Percentiles rank a stretch among this genome's conserved stretches.
Conservation (phyloP, 495 filamentous ascomycete genomes). For the Penicillium bialowiezense region DNA sequence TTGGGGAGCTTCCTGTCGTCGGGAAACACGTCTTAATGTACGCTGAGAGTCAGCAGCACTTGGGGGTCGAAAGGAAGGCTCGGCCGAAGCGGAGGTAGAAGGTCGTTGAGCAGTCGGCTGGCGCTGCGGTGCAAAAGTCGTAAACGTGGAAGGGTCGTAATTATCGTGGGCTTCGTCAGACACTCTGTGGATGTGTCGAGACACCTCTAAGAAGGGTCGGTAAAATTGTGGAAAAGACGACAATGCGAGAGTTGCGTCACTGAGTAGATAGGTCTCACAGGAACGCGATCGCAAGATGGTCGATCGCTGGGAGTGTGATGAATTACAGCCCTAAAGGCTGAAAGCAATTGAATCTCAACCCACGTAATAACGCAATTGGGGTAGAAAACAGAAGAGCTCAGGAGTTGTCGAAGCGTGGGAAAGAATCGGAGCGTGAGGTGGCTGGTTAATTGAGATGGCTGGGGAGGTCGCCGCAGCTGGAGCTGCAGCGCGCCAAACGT, state of each 20-base stretch:
- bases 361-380: conserved; percentile 5
- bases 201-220: conserved; percentile 37
- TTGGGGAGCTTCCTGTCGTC: conserved; percentile 27
- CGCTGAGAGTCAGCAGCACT: conserved; percentile 50
- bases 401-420: conserved; percentile 4
- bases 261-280: conserved; percentile 8
- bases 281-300: conserved; percentile 13
- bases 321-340: conserved; percentile 3
- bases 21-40: conserved; percentile 49
- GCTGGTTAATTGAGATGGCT: conserved; percentile 36
- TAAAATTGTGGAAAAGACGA: conserved; percentile 22
- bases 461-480: conserved; percentile 21
- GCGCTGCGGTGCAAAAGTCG: conserved; percentile 54
- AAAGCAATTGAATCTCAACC: conserved; percentile 5
- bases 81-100: conserved; percentile 28
- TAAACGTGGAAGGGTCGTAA: conserved; percentile 51
- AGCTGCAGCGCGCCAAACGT: conserved; percentile 28
- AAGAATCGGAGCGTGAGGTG: conserved; percentile 18
- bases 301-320: not conserved
- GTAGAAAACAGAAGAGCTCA: not conserved
- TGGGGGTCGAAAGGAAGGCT: conserved; percentile 42
- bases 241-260: conserved; percentile 31
- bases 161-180: conserved; percentile 61
- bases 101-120: conserved; percentile 47
- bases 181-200: conserved; percentile 34